Evolutionary conservation across 2,329 filamentous ascomycete genomes (phyloP), one percentile per base, ranked within the genome.

Genomic region (Diaporthe sp.): DNA sequence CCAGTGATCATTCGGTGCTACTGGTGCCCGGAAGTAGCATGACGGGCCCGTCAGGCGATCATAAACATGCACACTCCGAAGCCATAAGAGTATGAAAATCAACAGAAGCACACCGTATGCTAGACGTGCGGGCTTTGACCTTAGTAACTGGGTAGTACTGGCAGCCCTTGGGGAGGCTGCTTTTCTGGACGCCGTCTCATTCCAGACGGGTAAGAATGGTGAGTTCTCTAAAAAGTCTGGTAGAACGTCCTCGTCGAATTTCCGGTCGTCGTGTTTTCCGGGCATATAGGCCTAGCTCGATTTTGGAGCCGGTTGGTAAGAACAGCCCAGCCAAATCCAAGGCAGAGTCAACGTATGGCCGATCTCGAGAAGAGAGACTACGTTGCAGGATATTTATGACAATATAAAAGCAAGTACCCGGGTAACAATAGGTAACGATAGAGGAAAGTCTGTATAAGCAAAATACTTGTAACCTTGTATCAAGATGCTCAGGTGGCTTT

Each of bases 221-320:
- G 70, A 71, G 35, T 71, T 17, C 35, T 71, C 70, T 25, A 71
- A 27, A 19, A 71, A 71, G n/a, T 63, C 70, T 19, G 70, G 70
- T 27, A 71, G 27, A 44, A 32, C 25, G 47, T 71, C 70, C 56
- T 71, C 70, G 8, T 71, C 70, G 8, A 50, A 9, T 35, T 55
- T 71, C 4, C 70, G 25, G 8, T 39, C 32, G 19, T n/a, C 17
- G 10, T 22, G 44, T 27, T 44, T 71, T 15, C 32, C 22, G 25
- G 56, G 27, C 70, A 71, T 71, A 63, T 37, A 63, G 51, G 4
- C 35, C 9, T 32, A 42, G 17, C 51, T 47, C 35, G 27, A 44
- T 17, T 30, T n/a, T 7, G 37, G n/a, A 17, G 55, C 42, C 13
- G 25, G 9, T 27, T 47, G 17, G 56, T 32, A 9, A n/a, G 32